Base-by-base conservation (phyloP, 176 grass and related monocot genomes). In the Neostapfia colusana region DNA sequence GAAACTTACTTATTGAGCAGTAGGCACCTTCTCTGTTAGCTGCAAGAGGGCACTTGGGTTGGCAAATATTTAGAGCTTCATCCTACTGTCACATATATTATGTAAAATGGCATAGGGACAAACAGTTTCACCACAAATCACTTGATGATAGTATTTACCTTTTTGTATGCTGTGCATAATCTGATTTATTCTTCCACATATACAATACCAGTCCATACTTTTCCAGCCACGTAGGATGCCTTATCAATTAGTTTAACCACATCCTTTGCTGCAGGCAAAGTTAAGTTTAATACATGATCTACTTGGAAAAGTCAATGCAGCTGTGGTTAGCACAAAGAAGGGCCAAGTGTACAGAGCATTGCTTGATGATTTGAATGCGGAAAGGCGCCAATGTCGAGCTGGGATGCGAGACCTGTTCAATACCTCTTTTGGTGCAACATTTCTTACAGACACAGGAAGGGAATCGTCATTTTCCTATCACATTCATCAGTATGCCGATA, bases 401-500 rank as follows among this genome's bases (percentile, higher is more conserved):
- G 84, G 53, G 36, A 98, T 98, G 76, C 79, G 95, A 40, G 81
- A 87, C 57, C 51, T 98, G 48, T 98, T 98, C 71, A 92, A 98
- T 73, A 82, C 75, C 6, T 88, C 67, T 56, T 98, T 94, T 70
- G 95, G 95, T 18, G 91, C 95, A 89, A 98, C 95, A 4, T 94
- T 98, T 56, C 89, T 92, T 78, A 98, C 95, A 21, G 95, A 98
- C 77, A 98, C 91, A 15, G 91, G 95, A 81, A 93, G 82, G 68
- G 95, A 98, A 81, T 98, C 95, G 46, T 79, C 91, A 70, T 98
- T 98, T 76, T 59, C 95, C 67, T 98, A 98, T 77, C 91, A 92
- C 85, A 94, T 98, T 63, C 95, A 98, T 90, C 95, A 98, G 82
- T 93, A 94, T 81, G 95, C 91, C 57, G 95, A 98, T 84, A 85